Evolutionary conservation across 2,329 filamentous ascomycete genomes (phyloP).

Genomic region (Elsinoe ampelina): DNA sequence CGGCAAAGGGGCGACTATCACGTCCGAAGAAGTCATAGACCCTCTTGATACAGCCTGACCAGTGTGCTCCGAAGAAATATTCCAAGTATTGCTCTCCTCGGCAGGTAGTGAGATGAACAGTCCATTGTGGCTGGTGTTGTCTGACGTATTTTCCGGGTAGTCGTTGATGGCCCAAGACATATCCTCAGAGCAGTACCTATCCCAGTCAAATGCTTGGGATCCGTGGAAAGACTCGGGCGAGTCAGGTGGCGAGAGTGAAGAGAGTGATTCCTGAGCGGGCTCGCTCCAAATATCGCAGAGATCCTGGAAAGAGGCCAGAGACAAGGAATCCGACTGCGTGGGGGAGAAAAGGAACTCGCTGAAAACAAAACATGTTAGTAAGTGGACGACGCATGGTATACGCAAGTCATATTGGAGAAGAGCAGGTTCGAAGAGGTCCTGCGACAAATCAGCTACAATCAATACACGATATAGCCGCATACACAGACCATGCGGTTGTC

Average conservation of each 20-base stretch:
- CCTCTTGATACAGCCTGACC: background rate
- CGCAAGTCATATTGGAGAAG: conserved; percentile 3
- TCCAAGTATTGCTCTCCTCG: background rate
- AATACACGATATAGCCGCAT: background rate
- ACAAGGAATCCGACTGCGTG: conserved; percentile 11
- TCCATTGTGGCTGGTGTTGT: conserved; percentile 15
- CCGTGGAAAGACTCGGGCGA: conserved; percentile 9
- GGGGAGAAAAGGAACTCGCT: conserved; percentile 16
- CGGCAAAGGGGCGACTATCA: background rate
- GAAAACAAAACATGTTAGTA: conserved; percentile 7
- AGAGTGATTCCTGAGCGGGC: conserved; percentile 13
- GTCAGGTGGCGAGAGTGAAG: conserved; percentile 13
- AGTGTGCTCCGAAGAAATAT: background rate
- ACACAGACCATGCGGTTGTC: conserved; percentile 11
- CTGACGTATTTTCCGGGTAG: conserved; percentile 27
- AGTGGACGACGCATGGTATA: background rate
- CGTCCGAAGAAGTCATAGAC: background rate
- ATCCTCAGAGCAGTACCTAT: conserved; percentile 13
- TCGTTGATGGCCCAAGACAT: conserved; percentile 26
- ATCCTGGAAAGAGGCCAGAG: conserved; percentile 15
- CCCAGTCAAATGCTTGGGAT: conserved; percentile 10
- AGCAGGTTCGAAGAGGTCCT: conserved; percentile 12
- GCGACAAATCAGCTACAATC: background rate
- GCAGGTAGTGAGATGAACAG: background rate
- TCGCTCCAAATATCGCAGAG: conserved; percentile 16